These are phyloP conservation scores for Pythium chondricola DNA, from an alignment of 352 stramenopile species.

Conservation along the genomic window DNA sequence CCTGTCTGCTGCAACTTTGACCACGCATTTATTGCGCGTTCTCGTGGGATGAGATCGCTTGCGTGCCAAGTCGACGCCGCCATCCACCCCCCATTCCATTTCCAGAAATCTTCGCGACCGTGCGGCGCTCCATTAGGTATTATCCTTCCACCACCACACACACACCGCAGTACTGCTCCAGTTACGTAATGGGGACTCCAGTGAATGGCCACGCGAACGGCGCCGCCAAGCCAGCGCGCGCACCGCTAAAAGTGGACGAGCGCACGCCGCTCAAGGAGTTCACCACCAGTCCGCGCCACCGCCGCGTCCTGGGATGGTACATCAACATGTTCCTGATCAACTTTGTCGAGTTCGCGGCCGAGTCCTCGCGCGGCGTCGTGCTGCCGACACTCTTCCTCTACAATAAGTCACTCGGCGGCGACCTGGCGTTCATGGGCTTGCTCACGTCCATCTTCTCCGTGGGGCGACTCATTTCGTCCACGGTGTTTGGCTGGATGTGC, in stretches of 20 bases:
- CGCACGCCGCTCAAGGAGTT: conserved; percentile 31
- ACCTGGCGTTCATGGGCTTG: conserved; percentile 73
- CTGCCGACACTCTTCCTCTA: conserved; percentile 82
- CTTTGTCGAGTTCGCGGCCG: conserved; percentile 78
- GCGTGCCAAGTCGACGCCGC: too few species aligned
- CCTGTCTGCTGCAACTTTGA: too few species aligned
- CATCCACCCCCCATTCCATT: too few species aligned
- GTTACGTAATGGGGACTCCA: too few species aligned
- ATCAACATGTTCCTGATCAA: conserved; percentile 81
- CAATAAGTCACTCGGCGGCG: conserved; percentile 69
- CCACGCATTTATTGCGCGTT: too few species aligned
- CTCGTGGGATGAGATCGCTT: too few species aligned
- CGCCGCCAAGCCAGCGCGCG: neutral
- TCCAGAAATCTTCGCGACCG: too few species aligned
- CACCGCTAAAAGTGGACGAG: conserved; percentile 8
- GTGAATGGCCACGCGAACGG: neutral
- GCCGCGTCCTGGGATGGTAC: conserved; percentile 55
- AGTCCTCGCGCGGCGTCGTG: conserved; percentile 72
- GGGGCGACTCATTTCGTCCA: conserved; percentile 75
- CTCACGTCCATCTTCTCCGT: conserved; percentile 80
- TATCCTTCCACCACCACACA: too few species aligned
- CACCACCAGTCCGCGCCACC: conserved; percentile 27
- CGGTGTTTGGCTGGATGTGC: conserved; percentile 80
- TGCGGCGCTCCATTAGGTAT: too few species aligned
- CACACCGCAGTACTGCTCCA: too few species aligned